Conservation (phyloP, 129 eudicot species). For the Logfia minima region DNA sequence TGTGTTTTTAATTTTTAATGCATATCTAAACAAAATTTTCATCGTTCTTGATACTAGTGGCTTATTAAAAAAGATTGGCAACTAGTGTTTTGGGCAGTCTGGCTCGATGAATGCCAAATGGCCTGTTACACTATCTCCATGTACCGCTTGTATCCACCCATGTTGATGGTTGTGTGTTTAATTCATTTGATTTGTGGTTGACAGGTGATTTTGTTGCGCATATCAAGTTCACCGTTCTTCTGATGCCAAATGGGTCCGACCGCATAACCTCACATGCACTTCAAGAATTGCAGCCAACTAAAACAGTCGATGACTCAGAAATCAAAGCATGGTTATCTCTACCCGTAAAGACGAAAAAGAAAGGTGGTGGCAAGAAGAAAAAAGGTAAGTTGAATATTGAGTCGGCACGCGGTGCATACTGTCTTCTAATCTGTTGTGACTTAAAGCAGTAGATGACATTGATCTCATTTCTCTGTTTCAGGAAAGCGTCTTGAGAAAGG, state of each 20-base stretch:
- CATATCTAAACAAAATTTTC: too few relatives aligned
- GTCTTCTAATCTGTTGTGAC: neutral
- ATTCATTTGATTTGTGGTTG: neutral
- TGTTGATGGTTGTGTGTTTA: too few relatives aligned
- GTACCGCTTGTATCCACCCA: too few relatives aligned
- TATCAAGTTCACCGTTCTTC: neutral
- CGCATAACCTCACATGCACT: conserved; percentile 3
- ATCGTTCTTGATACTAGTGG: neutral
- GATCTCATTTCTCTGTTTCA: neutral
- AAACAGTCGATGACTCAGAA: conserved; percentile 1
- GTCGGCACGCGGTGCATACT: neutral
- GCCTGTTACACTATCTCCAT: too few relatives aligned
- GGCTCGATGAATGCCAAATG: too few relatives aligned
- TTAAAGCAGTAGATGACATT: neutral
- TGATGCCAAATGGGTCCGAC: conserved; percentile 6
- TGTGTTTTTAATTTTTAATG: too few relatives aligned
- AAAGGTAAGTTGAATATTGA: conserved; percentile 52
- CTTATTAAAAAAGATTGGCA: too few relatives aligned
- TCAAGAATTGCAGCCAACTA: neutral
- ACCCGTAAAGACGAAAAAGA: conserved; percentile 6
- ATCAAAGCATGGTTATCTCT: conserved; percentile 9
- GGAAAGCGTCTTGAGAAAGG: conserved; percentile 32
- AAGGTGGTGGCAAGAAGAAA: conserved; percentile 91
- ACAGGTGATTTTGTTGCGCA: conserved; percentile 5
- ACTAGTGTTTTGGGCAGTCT: too few relatives aligned